Evolutionary conservation across 2,329 filamentous ascomycete genomes (phyloP).

Genomic region (Elsinoe arachidis): DNA sequence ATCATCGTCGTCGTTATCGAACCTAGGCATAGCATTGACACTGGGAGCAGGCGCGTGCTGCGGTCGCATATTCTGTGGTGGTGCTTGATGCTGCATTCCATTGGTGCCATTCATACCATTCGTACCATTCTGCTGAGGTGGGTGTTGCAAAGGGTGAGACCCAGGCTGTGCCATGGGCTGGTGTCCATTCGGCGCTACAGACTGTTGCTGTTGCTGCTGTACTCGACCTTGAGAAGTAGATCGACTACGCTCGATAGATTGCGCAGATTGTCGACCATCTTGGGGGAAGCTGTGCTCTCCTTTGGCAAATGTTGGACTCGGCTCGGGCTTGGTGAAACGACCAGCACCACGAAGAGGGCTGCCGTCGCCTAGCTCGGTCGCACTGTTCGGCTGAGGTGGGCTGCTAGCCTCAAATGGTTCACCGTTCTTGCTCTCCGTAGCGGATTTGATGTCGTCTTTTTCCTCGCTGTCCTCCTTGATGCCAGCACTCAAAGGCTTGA

Average conservation of each 20-base stretch:
- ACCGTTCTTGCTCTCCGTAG: constrained; percentile 17
- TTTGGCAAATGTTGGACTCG: constrained; percentile 18
- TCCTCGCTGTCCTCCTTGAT: constrained; percentile 19
- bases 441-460: constrained; percentile 18
- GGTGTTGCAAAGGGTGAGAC: background rate
- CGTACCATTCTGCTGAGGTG: background rate
- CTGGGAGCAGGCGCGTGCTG: constrained; percentile 9
- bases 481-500: constrained; percentile 19
- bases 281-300: background rate
- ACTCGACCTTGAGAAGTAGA: constrained; percentile 19
- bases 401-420: constrained; percentile 28
- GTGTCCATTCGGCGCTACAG: background rate
- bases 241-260: constrained; percentile 20
- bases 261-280: constrained; percentile 12
- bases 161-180: background rate
- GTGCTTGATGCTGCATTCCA: constrained; percentile 3
- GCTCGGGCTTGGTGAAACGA: constrained; percentile 17
- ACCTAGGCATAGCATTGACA: constrained; percentile 24
- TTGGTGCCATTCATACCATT: background rate
- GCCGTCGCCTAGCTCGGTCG: constrained; percentile 20
- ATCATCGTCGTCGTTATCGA: constrained; percentile 36
- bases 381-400: constrained; percentile 21
- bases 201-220: constrained; percentile 16
- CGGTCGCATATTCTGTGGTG: background rate
- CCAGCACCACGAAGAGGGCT: constrained; percentile 26